These are phyloP conservation scores for Leccinum pallidistipes DNA, from an alignment of 1,284 basidiomycete genomes.

Conservation along the genomic window DNA sequence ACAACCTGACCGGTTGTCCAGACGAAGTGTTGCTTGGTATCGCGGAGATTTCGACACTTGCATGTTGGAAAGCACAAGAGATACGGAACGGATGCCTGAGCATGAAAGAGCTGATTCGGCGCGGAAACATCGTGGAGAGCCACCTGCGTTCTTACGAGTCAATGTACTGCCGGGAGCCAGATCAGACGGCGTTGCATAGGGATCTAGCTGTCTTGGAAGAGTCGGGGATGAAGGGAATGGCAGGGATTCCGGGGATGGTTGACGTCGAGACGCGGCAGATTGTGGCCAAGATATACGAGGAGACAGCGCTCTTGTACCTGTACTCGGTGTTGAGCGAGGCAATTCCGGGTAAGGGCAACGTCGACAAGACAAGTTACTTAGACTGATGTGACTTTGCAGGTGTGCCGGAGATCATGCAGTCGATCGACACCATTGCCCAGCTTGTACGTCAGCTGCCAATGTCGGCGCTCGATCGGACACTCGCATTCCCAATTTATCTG, in stretches of 20 bases:
- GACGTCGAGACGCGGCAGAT: constrained; percentile 47
- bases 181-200: constrained; percentile 41
- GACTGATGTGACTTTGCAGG: constrained; percentile 41
- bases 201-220: constrained; percentile 37
- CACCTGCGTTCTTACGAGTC: constrained; percentile 47
- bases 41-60: constrained; percentile 70
- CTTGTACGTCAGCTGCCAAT: constrained; percentile 53
- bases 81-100: constrained; percentile 62
- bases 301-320: constrained; percentile 67
- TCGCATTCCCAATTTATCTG: constrained; percentile 71
- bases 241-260: constrained; percentile 15
- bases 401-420: constrained; percentile 67
- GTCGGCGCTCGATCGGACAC: constrained; percentile 60
- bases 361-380: constrained; percentile 3
- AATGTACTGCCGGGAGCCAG: constrained; percentile 28
- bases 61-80: constrained; percentile 71
- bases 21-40: constrained; percentile 73
- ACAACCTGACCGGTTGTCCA: constrained; percentile 69
- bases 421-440: constrained; percentile 54
- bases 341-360: constrained; percentile 52
- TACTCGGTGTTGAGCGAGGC: constrained; percentile 70
- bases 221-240: constrained; percentile 24
- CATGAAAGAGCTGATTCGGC: constrained; percentile 65
- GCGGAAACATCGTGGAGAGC: constrained; percentile 66
- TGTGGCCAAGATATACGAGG: constrained; percentile 62